Conservation (phyloP, 306 rosid species). For the Dryas alaskensis region DNA sequence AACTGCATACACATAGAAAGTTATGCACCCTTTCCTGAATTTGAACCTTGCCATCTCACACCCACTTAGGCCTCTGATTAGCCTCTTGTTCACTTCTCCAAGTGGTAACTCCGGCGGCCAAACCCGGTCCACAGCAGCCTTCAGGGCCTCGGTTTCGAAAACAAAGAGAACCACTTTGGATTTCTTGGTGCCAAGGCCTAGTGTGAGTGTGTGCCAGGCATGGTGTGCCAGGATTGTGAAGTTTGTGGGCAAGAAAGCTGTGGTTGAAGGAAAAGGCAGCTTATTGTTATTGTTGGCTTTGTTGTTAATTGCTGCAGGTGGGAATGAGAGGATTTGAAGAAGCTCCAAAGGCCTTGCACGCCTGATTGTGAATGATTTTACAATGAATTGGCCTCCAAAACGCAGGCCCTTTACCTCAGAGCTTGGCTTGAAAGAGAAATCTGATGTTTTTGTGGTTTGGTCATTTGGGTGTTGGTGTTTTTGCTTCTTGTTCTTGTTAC, state of each 20-base stretch:
- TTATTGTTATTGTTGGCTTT: constrained; percentile 22
- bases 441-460: constrained; percentile 67
- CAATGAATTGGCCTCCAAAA: constrained; percentile 94
- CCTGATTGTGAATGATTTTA: constrained; percentile 87
- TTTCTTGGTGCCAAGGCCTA: constrained; percentile 92
- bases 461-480: constrained; percentile 88
- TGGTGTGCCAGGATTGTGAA: constrained; percentile 97
- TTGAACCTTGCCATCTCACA: constrained; percentile 92
- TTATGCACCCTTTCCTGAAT: constrained; percentile 89
- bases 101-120: constrained; percentile 89
- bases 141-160: constrained; percentile 68
- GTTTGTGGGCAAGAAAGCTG: constrained; percentile 82
- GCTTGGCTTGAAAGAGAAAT: constrained; percentile 85
- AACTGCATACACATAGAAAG: constrained; percentile 90
- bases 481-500: constrained; percentile 69
- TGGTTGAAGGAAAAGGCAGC: constrained; percentile 76
- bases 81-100: constrained; percentile 78
- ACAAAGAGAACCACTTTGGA: constrained; percentile 81
- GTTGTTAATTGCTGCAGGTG: constrained; percentile 34
- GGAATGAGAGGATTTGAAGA: constrained; percentile 67
- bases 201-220: constrained; percentile 93
- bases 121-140: constrained; percentile 46
- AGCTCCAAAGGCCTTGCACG: constrained; percentile 74
- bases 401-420: constrained; percentile 88
- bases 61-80: constrained; percentile 64